Base-by-base conservation (phyloP, 2,329 filamentous ascomycete species). In the Aphanocladium album region DNA sequence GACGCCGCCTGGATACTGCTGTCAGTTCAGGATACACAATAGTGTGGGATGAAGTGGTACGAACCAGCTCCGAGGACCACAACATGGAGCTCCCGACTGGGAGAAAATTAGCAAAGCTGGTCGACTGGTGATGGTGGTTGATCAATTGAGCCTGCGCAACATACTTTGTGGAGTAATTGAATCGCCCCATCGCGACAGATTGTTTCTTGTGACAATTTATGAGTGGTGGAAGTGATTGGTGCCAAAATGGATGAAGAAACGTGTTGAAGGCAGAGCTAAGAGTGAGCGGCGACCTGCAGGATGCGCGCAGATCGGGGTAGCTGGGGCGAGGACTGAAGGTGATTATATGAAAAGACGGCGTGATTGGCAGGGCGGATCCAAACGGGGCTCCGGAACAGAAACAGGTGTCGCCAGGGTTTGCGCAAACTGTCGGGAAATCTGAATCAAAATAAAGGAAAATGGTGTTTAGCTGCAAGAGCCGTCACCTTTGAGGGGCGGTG, bases 41-140 rank as follows among this genome's bases (percentile, higher is more conserved):
- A 70, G 76, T 69, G 76, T 53, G 56, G 57, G 49, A 23, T 60
- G 62, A 64, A 61, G 56, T 60, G 61, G 60, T 60, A 77, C 83
- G 71, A 77, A 89, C 88, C 89, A 79, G 89, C 88, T 72, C 90
- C 90, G 67, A 93, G 80, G 64, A 93, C 90, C 68, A 92, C 90
- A 71, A 92, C 89, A 74, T 92, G 87, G 72, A 91, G 90, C 79
- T 93, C 89, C 70, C 88, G 86, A 75, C 87, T 89, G 66, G 49
- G 25, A 25, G 43, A 45, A 50, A 53, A 60, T 71, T 60, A 71
- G 67, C 52, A 35, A 57, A 55, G 35, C 19, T 23, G 33, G 7
- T n/a, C 4, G 21, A 45, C 11, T 8, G 39, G 16, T 8, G 5
- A 17, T 23, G 25, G 27, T 16, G 9, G 21, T 21, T 3, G 21